Evolutionary conservation across 805 yeast genomes (phyloP), one percentile per base, ranked within the genome.

Genomic region (Metschnikowia proteae): DNA sequence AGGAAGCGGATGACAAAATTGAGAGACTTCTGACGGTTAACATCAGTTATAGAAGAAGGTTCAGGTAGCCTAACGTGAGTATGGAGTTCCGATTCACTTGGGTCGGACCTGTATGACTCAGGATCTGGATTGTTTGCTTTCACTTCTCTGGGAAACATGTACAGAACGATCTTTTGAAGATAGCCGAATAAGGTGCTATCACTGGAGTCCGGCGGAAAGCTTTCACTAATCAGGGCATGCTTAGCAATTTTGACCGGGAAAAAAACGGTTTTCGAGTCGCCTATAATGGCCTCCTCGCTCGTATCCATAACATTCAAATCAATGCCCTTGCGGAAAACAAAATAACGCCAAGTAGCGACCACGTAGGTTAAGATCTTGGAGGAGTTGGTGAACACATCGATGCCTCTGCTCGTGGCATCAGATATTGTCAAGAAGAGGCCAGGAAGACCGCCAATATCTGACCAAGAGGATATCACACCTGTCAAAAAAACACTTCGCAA

Each of bases 391-490:
- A 67, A 76, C 0, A 88, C 67, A n/a, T 74, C 75, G 34, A 87
- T 62, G 5, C 73, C 73, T 42, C 78, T 76, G 52, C 77, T 74
- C 1, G 89, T 90, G 57, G 88, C 86, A 57, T 89, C 97, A 48
- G 88, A 82, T 10, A 86, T 73, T 0, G 97, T 88, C 44, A 92
- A 68, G 43, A 92, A 79, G 58, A 88, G 68, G 0, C 99, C 99
- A 0, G 98, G 97, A 5, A 92, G 65, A 0, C 99, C 99, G n/a
- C 96, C 88, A 2, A 89, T 68, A n/a, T 84, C 75, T 5, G 76
- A 64, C 97, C 97, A 92, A 46, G 77, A 66, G 22, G 62, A 53
- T 8, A 87, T 52, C n/a, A 70, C 71, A 3, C 99, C 99, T 0
- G 96, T 83, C 4, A 94, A 60, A 59, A 88, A 91, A 3, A 92